A percentile compares a stretch with the other conserved stretches of the same genome.
phyloP scores from a whole-genome alignment of 75 land plant genomes.

The Adiantum capillusveneris region DNA sequence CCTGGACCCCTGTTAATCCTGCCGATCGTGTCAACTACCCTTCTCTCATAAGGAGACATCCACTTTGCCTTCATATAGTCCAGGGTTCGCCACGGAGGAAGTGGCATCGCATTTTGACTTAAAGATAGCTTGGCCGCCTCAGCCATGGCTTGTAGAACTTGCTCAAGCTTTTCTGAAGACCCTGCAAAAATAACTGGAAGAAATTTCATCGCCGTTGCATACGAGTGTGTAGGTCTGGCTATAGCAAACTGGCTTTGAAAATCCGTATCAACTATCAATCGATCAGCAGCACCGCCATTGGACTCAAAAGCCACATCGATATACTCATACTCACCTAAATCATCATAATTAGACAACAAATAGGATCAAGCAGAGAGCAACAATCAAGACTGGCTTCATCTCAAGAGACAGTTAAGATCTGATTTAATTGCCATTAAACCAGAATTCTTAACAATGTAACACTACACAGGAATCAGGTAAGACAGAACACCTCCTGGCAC shows the following conservation, averaged over 20 bases:
- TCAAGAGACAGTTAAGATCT: too few species aligned
- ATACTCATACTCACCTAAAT: constrained; percentile 36
- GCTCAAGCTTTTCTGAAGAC: constrained; percentile 11
- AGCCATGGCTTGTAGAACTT: constrained; percentile 30
- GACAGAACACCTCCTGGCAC: constrained; percentile 40
- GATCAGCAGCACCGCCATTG: constrained; percentile 9
- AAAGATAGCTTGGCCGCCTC: constrained; percentile 30
- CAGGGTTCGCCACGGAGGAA: constrained; percentile 47
- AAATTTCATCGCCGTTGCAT: constrained; percentile 18
- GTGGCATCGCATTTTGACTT: constrained; percentile 30
- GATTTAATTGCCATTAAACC: too few species aligned
- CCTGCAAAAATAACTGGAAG: constrained; percentile 30
- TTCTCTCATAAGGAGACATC: constrained; percentile 30
- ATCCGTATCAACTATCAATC: constrained; percentile 33
- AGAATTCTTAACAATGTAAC: too few species aligned
- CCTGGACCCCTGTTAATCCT: constrained; percentile 5
- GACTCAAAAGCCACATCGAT: constrained; percentile 23
- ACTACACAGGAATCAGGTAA: too few species aligned
- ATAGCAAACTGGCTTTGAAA: constrained; percentile 32
- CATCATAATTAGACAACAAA: not conserved
- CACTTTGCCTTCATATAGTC: constrained; percentile 42
- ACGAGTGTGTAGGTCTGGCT: constrained; percentile 29
- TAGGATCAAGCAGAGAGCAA: not conserved
- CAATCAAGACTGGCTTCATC: too few species aligned
- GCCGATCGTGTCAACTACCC: not conserved